phyloP scores from a whole-genome alignment of 1,284 basidiomycete genomes.

The Vanrija sp. region DNA sequence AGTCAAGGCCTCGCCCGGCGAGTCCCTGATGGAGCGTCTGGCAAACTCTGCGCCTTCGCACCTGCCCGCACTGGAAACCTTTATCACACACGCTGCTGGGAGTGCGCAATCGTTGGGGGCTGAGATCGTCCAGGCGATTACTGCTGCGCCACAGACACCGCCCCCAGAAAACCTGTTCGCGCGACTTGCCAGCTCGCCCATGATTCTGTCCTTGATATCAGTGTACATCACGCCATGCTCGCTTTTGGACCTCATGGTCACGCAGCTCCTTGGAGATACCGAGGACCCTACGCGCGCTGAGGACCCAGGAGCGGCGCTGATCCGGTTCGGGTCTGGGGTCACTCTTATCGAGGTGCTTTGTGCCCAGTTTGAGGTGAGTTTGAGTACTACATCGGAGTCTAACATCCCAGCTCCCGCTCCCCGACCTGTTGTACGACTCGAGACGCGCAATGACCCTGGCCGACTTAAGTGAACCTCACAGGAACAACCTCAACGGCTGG shows the following conservation, averaged over 20 bases:
- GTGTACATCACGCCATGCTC: constrained; percentile 17
- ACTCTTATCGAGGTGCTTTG: constrained; percentile 40
- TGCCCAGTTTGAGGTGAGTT: constrained; percentile 33
- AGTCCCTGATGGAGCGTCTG: constrained; percentile 29
- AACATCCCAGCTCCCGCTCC: constrained; percentile 23
- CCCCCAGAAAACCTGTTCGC: constrained; percentile 36
- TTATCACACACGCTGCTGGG: constrained; percentile 27
- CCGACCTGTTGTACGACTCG: constrained; percentile 28
- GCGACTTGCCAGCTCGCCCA: constrained; percentile 28
- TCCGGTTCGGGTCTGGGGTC: constrained; percentile 46
- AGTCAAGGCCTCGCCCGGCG: constrained; percentile 18
- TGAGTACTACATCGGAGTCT: background rate
- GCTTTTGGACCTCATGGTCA: constrained; percentile 22
- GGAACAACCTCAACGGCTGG: constrained; percentile 43
- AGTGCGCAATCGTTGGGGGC: constrained; percentile 22
- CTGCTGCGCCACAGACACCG: constrained; percentile 14
- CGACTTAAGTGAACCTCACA: constrained; percentile 38
- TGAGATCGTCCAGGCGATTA: constrained; percentile 31
- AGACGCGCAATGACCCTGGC: constrained; percentile 36
- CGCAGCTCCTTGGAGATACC: constrained; percentile 24
- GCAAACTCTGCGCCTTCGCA: constrained; percentile 22
- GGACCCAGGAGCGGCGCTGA: constrained; percentile 45
- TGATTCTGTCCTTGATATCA: constrained; percentile 23
- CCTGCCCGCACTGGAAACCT: constrained; percentile 27
- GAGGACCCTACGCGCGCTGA: constrained; percentile 31